These are phyloP conservation scores for Phragmites australis DNA, from an alignment of 176 grass and related monocot genomes.

Conservation along the genomic window DNA sequence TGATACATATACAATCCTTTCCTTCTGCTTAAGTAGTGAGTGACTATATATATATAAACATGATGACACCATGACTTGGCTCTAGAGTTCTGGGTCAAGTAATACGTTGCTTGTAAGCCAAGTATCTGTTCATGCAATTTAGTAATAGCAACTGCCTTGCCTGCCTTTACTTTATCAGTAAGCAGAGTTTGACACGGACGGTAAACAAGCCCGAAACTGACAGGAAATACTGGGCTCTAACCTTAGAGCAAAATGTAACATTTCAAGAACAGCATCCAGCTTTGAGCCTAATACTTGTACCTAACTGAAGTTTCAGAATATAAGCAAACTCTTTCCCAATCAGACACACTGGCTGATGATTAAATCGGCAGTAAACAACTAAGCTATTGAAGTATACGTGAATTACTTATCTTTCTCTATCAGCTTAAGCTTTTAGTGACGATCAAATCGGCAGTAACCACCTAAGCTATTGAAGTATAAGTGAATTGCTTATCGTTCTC, in stretches of 20 bases:
- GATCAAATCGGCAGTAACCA: no score
- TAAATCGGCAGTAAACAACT: neutral
- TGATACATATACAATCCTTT: neutral
- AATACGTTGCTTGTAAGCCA: constrained; percentile 7
- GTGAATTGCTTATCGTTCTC: no score
- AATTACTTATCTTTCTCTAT: no score
- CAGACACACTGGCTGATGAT: neutral
- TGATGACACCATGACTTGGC: neutral
- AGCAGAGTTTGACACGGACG: neutral
- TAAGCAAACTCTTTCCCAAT: neutral
- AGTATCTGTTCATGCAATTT: neutral
- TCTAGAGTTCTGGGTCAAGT: neutral
- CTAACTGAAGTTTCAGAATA: neutral
- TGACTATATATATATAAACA: neutral
- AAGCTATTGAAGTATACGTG: no score
- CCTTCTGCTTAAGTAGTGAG: neutral
- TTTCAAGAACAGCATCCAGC: neutral
- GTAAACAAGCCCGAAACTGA: neutral
- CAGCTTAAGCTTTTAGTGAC: no score
- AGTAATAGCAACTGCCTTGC: neutral
- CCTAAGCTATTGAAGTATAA: no score
- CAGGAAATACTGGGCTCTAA: neutral
- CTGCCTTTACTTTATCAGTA: neutral
- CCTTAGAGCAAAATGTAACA: neutral
- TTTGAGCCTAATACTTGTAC: neutral